Conservation (phyloP, 1,284 basidiomycete genomes). For the Apiotrichum siamense region DNA sequence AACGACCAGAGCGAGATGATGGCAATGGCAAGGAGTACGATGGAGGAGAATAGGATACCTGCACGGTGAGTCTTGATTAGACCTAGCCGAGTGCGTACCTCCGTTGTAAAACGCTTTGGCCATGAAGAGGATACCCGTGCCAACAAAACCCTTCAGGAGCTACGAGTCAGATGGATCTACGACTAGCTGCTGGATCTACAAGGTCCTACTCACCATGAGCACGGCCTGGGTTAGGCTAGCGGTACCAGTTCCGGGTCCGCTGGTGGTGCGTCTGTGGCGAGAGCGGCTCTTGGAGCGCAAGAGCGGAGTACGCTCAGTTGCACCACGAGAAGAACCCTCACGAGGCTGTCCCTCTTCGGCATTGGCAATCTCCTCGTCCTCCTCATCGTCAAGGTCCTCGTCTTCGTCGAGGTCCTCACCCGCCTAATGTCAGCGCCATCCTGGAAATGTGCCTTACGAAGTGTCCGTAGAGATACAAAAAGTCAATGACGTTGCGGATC, state of each 20-base stretch:
- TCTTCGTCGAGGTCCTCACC: conserved; percentile 92
- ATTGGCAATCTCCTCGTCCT: conserved; percentile 29
- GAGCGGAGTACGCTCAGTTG: conserved; percentile 11
- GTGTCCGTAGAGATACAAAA: conserved; percentile 85
- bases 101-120: conserved; percentile 98
- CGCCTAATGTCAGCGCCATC: conserved; percentile 53
- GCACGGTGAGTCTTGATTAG: not conserved
- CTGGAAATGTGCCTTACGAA: conserved; percentile 59
- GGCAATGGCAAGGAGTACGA: conserved; percentile 76
- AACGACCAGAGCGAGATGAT: conserved; percentile 89
- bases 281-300: conserved; percentile 48
- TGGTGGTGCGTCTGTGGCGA: conserved; percentile 52
- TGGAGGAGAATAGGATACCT: conserved; percentile 76
- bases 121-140: conserved; percentile 92
- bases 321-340: conserved; percentile 1
- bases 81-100: conserved; percentile 39
- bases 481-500: conserved; percentile 83
- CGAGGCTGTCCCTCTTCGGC: conserved; percentile 8
- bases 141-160: conserved; percentile 92
- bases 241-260: conserved; percentile 60
- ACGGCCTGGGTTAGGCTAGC: conserved; percentile 83
- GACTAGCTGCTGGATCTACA: not conserved
- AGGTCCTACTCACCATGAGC: conserved; percentile 62
- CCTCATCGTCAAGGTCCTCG: conserved; percentile 57
- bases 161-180: conserved; percentile 35